A percentile compares a stretch with the other conserved stretches of the same genome.
Evolutionary conservation across 1,284 basidiomycete species (phyloP).

Genomic region (Ganoderma multipileum): DNA sequence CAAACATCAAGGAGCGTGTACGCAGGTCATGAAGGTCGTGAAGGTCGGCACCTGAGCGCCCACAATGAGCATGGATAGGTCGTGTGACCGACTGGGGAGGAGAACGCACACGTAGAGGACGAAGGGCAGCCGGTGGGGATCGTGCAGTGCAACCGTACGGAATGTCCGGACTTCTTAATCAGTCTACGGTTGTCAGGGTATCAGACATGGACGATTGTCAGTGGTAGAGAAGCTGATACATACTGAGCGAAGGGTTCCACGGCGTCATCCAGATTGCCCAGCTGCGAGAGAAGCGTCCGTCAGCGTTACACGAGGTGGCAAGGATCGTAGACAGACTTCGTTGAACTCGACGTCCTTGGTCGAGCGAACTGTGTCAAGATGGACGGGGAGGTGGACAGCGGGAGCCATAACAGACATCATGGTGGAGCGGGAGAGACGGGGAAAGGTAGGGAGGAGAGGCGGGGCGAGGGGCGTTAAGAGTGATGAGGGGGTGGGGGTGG

Average conservation of each 20-base stretch:
- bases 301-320: conserved; percentile 18
- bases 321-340: conserved; percentile 44
- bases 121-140: conserved; percentile 68
- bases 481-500: conserved; percentile 28
- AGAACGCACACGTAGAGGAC: conserved; percentile 59
- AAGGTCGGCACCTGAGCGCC: conserved; percentile 59
- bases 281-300: conserved; percentile 39
- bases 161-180: conserved; percentile 49
- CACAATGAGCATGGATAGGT: conserved; percentile 13
- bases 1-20: conserved; percentile 66
- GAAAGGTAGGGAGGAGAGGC: conserved; percentile 22
- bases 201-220: neutral
- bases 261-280: conserved; percentile 58
- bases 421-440: conserved; percentile 27
- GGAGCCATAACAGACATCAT: conserved; percentile 50
- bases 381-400: conserved; percentile 40
- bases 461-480: conserved; percentile 18
- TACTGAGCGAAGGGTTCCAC: conserved; percentile 65
- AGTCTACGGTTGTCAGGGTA: conserved; percentile 41
- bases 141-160: conserved; percentile 63
- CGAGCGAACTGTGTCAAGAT: conserved; percentile 39
- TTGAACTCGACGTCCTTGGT: conserved; percentile 44
- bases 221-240: conserved; percentile 27
- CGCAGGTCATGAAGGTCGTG: conserved; percentile 72
- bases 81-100: conserved; percentile 20